Evolutionary conservation across 2,329 filamentous ascomycete genomes (phyloP).

Genomic region (Sarocladiaceae sp.): DNA sequence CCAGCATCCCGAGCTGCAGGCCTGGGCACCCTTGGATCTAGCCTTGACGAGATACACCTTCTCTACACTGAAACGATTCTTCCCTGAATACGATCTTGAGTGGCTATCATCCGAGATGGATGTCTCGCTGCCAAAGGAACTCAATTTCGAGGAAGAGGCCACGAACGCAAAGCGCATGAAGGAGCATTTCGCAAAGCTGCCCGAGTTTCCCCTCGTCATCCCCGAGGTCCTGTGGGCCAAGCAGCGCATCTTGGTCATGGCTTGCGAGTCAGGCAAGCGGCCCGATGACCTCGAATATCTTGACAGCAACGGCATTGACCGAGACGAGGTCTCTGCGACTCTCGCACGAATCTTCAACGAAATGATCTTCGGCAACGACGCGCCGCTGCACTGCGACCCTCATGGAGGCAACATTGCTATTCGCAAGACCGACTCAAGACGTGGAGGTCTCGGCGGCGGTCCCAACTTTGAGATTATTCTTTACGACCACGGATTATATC

Average conservation of each 20-base stretch:
- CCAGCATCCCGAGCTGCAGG: conserved; percentile 82
- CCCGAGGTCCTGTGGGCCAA: conserved; percentile 87
- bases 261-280: conserved; percentile 77
- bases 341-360: conserved; percentile 94
- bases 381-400: conserved; percentile 91
- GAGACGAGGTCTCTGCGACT: conserved; percentile 90
- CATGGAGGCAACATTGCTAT: conserved; percentile 96
- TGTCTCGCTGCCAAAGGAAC: conserved; percentile 77
- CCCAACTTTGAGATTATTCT: conserved; percentile 91
- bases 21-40: conserved; percentile 86
- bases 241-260: conserved; percentile 89
- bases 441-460: conserved; percentile 39
- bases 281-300: conserved; percentile 86
- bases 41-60: conserved; percentile 85
- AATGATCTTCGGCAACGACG: conserved; percentile 92
- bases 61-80: conserved; percentile 81
- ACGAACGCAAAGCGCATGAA: conserved; percentile 74
- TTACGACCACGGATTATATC: conserved; percentile 95
- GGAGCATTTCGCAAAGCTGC: conserved; percentile 71
- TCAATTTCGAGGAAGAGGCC: conserved; percentile 84
- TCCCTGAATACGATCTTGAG: conserved; percentile 94
- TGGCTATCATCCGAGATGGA: conserved; percentile 96
- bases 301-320: conserved; percentile 79
- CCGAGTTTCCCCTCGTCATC: conserved; percentile 75
- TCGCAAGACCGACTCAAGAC: conserved; percentile 60